Evolutionary conservation across 768 basidiomycete species (phyloP), one percentile per base, ranked within the genome.

Genomic region (Tricholoma sp.): DNA sequence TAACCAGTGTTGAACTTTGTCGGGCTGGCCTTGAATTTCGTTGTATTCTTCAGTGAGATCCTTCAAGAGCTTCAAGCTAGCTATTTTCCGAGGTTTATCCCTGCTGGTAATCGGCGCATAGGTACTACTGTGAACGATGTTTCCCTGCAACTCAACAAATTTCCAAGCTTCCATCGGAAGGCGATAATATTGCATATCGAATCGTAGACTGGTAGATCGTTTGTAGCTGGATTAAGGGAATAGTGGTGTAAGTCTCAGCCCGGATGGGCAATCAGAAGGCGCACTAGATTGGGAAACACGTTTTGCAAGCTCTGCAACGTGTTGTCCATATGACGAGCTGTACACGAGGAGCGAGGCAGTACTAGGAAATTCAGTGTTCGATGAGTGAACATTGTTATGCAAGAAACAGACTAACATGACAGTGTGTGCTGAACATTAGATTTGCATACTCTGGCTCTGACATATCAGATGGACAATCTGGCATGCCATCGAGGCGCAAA

Each of bases 1-100:
- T 32, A 75, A 72, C 53, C 64, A 66, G 21, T 63, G 57, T 50
- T 69, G 68, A 54, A 67, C 57, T 24, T 66, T 57, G n/a, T 57
- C 50, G 27, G 61, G 57, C 21, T 60, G 56, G 24, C 61, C 65
- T 49, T 58, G 61, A 9, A 69, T 57, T 4, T 65, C 55, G 21
- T 56, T 63, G 47, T 63, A 64, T 57, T 67, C 67, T 5, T 61
- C 58, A 43, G 68, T 65, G 46, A 76, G 67, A 29, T 22, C 52
- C 22, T 58, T 49, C 49, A 65, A 58, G 29, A 60, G 45, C 16
- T 60, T 62, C 22, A 65, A 21, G 39, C 46, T 63, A 3, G 58
- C 56, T 21, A 65, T 63, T 45, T 57, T 53, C 18, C 57, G 62
- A 29, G 57, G 52, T 34, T 58, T 60, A 57, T 65, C 64, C 24